A percentile compares a stretch with the other conserved stretches of the same genome.
Conservation (phyloP, 1,284 basidiomycete genomes). For the Trametes sp. region DNA sequence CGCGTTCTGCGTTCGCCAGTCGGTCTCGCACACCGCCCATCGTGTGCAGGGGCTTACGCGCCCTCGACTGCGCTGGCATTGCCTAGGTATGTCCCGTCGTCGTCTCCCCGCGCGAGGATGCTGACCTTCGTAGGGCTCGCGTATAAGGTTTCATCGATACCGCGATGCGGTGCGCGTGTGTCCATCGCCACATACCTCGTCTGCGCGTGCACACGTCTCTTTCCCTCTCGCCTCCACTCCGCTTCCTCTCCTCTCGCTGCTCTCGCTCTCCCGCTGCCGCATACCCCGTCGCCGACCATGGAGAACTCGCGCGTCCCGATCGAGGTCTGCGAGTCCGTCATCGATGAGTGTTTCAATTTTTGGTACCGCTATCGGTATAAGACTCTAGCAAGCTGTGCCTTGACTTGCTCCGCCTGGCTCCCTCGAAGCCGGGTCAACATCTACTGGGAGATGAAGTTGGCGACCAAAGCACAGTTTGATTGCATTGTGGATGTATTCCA, state of each 20-base stretch:
- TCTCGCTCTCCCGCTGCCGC: not conserved
- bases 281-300: not conserved
- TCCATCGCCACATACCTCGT: not conserved
- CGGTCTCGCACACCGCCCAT: too few relatives aligned
- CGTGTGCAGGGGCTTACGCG: too few relatives aligned
- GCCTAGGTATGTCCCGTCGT: too few relatives aligned
- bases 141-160: not conserved
- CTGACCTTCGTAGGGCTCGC: not conserved
- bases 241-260: not conserved
- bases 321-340: not conserved
- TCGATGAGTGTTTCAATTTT: not conserved
- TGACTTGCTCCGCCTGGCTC: not conserved
- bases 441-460: not conserved
- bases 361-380: not conserved
- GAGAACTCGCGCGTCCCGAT: not conserved
- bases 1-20: too few relatives aligned
- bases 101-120: not conserved
- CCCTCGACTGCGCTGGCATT: too few relatives aligned
- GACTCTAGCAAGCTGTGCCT: not conserved
- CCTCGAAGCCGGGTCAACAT: not conserved
- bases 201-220: not conserved
- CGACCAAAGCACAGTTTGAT: not conserved
- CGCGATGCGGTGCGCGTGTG: not conserved
- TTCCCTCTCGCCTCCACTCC: not conserved
- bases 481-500: not conserved